Evolutionary conservation across 2,329 filamentous ascomycete genomes (phyloP), one percentile per base, ranked within the genome.

Genomic region (Cercospora sojina): DNA sequence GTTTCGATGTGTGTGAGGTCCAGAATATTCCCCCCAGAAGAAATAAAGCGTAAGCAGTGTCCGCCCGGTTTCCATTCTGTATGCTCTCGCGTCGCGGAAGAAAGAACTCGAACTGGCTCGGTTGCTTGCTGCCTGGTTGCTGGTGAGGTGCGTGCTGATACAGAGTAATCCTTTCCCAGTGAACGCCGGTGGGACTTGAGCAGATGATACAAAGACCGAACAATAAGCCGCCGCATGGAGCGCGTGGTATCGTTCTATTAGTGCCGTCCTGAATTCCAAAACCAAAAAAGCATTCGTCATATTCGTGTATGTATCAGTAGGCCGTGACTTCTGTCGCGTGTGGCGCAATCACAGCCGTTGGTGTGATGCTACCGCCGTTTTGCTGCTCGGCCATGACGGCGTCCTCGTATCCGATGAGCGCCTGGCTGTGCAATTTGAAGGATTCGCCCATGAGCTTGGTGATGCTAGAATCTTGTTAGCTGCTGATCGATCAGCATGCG

Each of bases 401-500:
- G 78, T 97, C 94, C 77, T 97, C 93, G 77, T 97, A 98, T 79
- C 94, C 93, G 72, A 94, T 88, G 35, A 99, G 88, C 71, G 95
- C 93, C 82, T 98, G 93, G 41, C 93, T 91, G 81, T 98, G 94
- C 66, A 97, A 88, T 78, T 96, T 95, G 86, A 99, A 98, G 61
- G 95, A 93, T 81, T 98, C 95, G 75, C 95, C 95, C 91, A 98
- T 97, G 59, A 98, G 88, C 78, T 96, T 93, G 74, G 92, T 94
- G 77, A 96, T 94, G 65, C 91, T 94, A 75, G 25, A 43, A 31
- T 41, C 59, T 57, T 87, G 85, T 72, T 66, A 70, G 69, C 35
- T 56, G 49, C 4, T 53, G 20, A 8, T 6, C 4, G 9, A 23
- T 25, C 20, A 7, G 20, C 13, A 53, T 23, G 20, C 49, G 23